A percentile compares a stretch with the other conserved stretches of the same genome.
Conservation (phyloP, 1,284 basidiomycete species). For the Ceratobasidium sp. region DNA sequence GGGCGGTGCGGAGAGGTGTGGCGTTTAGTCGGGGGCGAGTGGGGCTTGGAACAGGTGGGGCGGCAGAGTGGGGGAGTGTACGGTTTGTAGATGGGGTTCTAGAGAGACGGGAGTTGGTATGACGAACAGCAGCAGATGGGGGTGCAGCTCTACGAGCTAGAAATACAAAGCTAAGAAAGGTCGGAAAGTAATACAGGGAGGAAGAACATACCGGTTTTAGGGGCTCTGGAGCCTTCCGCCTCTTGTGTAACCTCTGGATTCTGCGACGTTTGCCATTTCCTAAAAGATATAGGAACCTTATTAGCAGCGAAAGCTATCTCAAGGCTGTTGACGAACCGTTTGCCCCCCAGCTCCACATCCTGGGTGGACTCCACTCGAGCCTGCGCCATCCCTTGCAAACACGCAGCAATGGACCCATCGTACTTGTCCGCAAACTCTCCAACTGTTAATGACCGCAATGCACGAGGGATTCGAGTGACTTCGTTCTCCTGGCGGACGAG, state of each 20-base stretch:
- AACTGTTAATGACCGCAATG: constrained; percentile 76
- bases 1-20: constrained; percentile 32
- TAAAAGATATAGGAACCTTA: not conserved
- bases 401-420: constrained; percentile 75
- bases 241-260: constrained; percentile 70
- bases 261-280: constrained; percentile 37
- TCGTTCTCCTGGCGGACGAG: constrained; percentile 75
- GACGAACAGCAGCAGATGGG: constrained; percentile 36
- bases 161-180: not conserved
- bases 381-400: constrained; percentile 72
- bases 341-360: constrained; percentile 25
- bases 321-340: constrained; percentile 2
- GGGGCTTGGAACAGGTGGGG: constrained; percentile 17
- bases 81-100: constrained; percentile 14
- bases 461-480: constrained; percentile 78
- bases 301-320: not conserved
- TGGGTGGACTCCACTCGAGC: constrained; percentile 58
- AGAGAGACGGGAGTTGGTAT: constrained; percentile 9
- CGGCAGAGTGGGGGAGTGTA: constrained; percentile 12
- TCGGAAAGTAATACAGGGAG: not conserved
- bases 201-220: constrained; percentile 43
- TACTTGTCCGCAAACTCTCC: constrained; percentile 81
- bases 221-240: constrained; percentile 51
- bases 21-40: constrained; percentile 41
- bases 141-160: constrained; percentile 38